Evolutionary conservation across 2,329 filamentous ascomycete genomes (phyloP).

Genomic region (Monilinia vaccinii-corymbosi): DNA sequence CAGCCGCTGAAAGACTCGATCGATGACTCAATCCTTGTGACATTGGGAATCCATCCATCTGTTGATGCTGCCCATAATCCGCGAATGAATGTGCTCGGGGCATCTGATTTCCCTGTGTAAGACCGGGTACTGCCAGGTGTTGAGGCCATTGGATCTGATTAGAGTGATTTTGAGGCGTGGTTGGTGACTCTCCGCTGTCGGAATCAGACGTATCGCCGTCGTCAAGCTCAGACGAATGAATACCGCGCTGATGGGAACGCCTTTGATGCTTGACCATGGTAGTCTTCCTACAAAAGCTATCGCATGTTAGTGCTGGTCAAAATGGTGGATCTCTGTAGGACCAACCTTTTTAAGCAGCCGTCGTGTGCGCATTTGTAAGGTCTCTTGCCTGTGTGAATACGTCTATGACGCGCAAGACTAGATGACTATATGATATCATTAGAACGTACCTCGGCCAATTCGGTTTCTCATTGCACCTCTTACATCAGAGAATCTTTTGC

Average conservation of each 20-base stretch:
- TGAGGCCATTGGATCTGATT: slow-evolving; percentile 42
- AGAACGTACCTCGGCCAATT: slow-evolving; percentile 10
- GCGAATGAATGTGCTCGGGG: slow-evolving; percentile 46
- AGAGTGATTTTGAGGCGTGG: slow-evolving; percentile 44
- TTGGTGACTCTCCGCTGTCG: slow-evolving; percentile 44
- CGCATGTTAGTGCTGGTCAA: slow-evolving; percentile 13
- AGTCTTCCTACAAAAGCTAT: slow-evolving; percentile 62
- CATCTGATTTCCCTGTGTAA: slow-evolving; percentile 22
- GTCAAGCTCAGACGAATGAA: slow-evolving; percentile 42
- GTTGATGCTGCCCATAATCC: slow-evolving; percentile 40
- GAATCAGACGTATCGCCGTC: slow-evolving; percentile 31
- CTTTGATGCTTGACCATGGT: slow-evolving; percentile 62
- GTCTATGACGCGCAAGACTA: slow-evolving; percentile 43
- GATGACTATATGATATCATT: slow-evolving; percentile 25
- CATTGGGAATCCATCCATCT: slow-evolving; percentile 31
- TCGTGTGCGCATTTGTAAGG: slow-evolving; percentile 53
- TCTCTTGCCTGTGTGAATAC: slow-evolving; percentile 63
- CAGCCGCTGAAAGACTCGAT: slow-evolving; percentile 38
- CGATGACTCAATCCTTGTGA: slow-evolving; percentile 35
- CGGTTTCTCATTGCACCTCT: neutral
- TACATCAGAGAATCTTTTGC: slow-evolving; percentile 61
- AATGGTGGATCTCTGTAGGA: neutral
- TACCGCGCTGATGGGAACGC: slow-evolving; percentile 48
- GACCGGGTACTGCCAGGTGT: slow-evolving; percentile 32
- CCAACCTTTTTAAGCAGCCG: slow-evolving; percentile 30